Evolutionary conservation across 805 yeast genomes (phyloP).

Genomic region (Candida cerambycidarum): DNA sequence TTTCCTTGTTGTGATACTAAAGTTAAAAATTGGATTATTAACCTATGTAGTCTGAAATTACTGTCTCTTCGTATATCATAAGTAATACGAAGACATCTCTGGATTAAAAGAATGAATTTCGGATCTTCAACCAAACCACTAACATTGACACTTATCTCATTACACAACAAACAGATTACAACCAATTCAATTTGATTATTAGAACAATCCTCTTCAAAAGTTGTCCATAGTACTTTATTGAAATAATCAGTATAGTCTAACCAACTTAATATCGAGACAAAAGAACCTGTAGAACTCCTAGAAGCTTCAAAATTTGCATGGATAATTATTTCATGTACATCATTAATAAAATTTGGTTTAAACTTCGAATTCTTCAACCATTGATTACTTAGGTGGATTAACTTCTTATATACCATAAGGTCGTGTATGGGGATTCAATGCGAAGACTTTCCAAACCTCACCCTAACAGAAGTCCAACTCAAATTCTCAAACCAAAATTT

Average conservation of each 20-base stretch:
- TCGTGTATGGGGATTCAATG: neutral
- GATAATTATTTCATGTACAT: constrained; percentile 1
- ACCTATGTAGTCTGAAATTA: constrained; percentile 9
- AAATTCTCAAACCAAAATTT: constrained; percentile 7
- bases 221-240: constrained; percentile 13
- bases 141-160: constrained; percentile 1
- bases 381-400: neutral
- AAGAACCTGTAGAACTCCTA: neutral
- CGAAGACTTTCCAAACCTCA: too few species aligned
- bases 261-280: neutral
- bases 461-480: too few species aligned
- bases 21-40: constrained; percentile 5
- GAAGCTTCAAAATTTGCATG: neutral
- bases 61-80: constrained; percentile 7
- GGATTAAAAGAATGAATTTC: constrained; percentile 18
- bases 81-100: constrained; percentile 18
- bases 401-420: constrained; percentile 1
- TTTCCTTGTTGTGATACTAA: neutral
- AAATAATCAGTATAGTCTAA: neutral
- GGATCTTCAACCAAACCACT: constrained; percentile 18
- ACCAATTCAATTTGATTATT: constrained; percentile 41
- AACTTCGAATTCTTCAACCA: constrained; percentile 2
- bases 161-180: constrained; percentile 18
- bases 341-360: constrained; percentile 4
- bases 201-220: constrained; percentile 39